phyloP scores from a whole-genome alignment of 1,139 yeast species.

The Scheffersomyces segobiensis region DNA sequence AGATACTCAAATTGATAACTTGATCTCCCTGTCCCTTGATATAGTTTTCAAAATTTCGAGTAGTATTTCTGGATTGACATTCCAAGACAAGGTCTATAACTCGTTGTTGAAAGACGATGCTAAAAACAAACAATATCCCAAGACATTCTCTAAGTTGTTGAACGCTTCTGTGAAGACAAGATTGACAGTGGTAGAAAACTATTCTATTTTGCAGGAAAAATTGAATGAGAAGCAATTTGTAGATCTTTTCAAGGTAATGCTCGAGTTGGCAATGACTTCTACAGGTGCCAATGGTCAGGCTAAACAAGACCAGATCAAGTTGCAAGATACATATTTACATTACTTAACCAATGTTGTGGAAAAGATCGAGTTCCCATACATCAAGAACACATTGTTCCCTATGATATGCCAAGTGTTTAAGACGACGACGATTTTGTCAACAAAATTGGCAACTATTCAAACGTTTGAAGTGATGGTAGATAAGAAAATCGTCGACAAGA shows the following conservation, averaged over 20 bases:
- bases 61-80: conserved; percentile 71
- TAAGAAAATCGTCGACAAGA: conserved; percentile 64
- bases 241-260: conserved; percentile 32
- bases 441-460: conserved; percentile 69
- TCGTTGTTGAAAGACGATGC: conserved; percentile 30
- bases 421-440: conserved; percentile 78
- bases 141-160: conserved; percentile 41
- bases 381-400: conserved; percentile 76
- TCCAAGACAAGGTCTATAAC: conserved; percentile 64
- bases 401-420: conserved; percentile 70
- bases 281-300: conserved; percentile 20
- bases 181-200: conserved; percentile 52
- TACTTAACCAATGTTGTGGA: conserved; percentile 45
- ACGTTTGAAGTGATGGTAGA: conserved; percentile 62
- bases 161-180: conserved; percentile 36
- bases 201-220: conserved; percentile 53
- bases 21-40: conserved; percentile 56
- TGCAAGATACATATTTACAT: conserved; percentile 60
- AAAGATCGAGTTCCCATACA: conserved; percentile 66
- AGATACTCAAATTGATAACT: conserved; percentile 21
- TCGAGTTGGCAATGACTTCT: conserved; percentile 29
- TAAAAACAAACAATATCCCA: conserved; percentile 37
- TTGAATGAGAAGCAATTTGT: conserved; percentile 49
- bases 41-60: conserved; percentile 67
- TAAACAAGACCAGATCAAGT: conserved; percentile 35